Conservation (phyloP, 176 grass and related monocot species). For the Musa acuminata region DNA sequence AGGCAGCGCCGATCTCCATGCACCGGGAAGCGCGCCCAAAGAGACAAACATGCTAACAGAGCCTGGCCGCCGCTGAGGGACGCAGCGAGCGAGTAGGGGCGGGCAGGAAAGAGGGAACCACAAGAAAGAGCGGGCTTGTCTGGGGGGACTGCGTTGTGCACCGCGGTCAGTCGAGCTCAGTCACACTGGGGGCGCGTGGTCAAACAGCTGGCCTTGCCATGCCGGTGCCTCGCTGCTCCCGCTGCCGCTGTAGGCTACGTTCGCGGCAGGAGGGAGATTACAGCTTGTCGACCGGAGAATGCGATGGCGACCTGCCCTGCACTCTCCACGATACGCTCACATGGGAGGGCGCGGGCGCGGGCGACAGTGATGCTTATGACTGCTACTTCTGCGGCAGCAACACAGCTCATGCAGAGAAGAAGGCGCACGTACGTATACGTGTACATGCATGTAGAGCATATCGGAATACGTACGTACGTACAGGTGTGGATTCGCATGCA, state of each 20-base stretch:
- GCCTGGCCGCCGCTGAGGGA: not conserved
- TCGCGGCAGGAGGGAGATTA: too few relatives aligned
- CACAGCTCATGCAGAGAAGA: not conserved
- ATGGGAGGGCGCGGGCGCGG: not conserved
- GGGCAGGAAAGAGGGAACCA: not conserved
- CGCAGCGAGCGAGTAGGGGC: not conserved
- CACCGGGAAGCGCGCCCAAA: not conserved
- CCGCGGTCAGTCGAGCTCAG: not conserved
- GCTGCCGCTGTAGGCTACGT: not conserved
- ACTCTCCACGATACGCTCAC: not conserved
- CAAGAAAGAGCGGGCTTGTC: not conserved
- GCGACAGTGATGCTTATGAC: not conserved
- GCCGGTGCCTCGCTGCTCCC: not conserved
- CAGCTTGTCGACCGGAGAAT: not conserved
- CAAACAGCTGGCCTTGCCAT: not conserved
- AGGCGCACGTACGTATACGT: not conserved
- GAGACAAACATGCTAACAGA: not conserved
- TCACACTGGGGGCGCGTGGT: not conserved
- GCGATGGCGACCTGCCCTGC: not conserved
- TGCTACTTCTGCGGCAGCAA: too few relatives aligned
- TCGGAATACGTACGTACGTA: not conserved
- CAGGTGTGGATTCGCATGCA: not conserved
- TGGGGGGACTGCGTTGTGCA: not conserved
- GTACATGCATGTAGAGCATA: too few relatives aligned
- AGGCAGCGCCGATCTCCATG: not conserved